These are phyloP conservation scores for Emergomyces pasteurianus DNA, from an alignment of 2,329 filamentous ascomycete species.

Conservation along the genomic window DNA sequence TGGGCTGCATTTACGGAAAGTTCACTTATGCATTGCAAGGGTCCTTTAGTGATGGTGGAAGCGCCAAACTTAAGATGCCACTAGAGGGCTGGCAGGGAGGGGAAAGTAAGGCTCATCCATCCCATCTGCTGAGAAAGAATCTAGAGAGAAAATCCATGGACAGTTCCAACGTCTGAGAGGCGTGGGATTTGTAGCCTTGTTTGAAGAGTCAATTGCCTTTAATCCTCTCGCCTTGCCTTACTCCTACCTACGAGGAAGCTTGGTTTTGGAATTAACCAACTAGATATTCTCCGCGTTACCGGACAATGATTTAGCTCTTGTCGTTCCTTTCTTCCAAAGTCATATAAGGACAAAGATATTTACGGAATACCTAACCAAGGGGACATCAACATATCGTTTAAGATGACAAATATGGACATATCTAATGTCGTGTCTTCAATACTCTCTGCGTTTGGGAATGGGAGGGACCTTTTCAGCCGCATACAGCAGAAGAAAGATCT, in stretches of 20 bases:
- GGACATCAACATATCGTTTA: not conserved
- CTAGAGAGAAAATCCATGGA: not conserved
- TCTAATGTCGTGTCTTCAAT: not conserved
- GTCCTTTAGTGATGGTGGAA: not conserved
- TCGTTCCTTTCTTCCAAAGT: not conserved
- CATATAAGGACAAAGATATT: not conserved
- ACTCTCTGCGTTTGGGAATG: conserved; percentile 1
- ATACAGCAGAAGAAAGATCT: conserved; percentile 1
- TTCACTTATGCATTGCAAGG: not conserved
- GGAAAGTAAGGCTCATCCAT: not conserved
- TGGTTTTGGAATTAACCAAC: not conserved
- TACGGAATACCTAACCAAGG: not conserved
- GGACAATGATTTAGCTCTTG: too few relatives aligned
- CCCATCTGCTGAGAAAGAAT: not conserved
- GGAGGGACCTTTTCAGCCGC: conserved; percentile 1
- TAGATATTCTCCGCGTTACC: not conserved
- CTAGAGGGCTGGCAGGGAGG: not conserved
- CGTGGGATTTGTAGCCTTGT: conserved; percentile 1
- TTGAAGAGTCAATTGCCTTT: not conserved
- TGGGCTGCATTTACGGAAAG: not conserved
- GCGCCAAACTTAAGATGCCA: not conserved
- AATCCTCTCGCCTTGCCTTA: not conserved
- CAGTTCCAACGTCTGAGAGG: not conserved
- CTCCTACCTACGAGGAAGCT: not conserved
- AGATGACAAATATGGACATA: conserved; percentile 1